Percentiles rank a stretch among this genome's conserved stretches.
Evolutionary conservation across 2,329 filamentous ascomycete species (phyloP).

Genomic region (Colletotrichum kahawae): DNA sequence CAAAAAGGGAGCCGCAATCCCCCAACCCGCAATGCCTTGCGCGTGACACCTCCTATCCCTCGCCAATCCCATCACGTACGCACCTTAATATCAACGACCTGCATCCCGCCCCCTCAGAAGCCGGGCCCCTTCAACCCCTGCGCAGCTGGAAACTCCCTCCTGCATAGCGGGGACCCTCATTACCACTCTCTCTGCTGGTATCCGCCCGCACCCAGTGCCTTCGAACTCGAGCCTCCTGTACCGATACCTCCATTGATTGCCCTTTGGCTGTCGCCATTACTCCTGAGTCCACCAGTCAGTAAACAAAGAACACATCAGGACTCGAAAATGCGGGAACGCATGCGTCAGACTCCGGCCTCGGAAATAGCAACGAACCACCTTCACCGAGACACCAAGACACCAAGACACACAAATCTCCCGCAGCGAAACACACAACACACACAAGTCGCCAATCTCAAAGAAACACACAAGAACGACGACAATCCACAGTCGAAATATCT

Average conservation of each 20-base stretch:
- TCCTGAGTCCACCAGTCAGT: neutral
- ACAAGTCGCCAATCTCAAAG: neutral
- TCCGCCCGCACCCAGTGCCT: neutral
- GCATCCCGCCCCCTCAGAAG: neutral
- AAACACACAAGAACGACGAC: neutral
- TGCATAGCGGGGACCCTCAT: neutral
- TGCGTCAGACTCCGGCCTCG: neutral
- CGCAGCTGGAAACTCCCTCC: conserved; percentile 5
- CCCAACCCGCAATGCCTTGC: neutral
- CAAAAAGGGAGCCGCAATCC: conserved; percentile 10
- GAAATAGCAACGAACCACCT: neutral
- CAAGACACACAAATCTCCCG: neutral
- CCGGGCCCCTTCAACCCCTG: conserved; percentile 2
- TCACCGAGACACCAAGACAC: neutral
- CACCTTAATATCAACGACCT: conserved; percentile 17
- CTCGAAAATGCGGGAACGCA: neutral
- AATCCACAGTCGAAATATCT: neutral
- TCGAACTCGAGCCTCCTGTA: neutral
- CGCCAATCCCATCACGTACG: neutral
- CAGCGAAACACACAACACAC: neutral
- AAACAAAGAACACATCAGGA: neutral
- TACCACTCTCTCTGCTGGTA: neutral
- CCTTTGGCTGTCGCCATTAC: neutral
- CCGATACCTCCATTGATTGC: neutral
- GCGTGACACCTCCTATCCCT: neutral